Percentiles rank a stretch among this genome's conserved stretches.
Evolutionary conservation across 169 alveolate species (phyloP).

Genomic region (Plasmodium reichenowi): DNA sequence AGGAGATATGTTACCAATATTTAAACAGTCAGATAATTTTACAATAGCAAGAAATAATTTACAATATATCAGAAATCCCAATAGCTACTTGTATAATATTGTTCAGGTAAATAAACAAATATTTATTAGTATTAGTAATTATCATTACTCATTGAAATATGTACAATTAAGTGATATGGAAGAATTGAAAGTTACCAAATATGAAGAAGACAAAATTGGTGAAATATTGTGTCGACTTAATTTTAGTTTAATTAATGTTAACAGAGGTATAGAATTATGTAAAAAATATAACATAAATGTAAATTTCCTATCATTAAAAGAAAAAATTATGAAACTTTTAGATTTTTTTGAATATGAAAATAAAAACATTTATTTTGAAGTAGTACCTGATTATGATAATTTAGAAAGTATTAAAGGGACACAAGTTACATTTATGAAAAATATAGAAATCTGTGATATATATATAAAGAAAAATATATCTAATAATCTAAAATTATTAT

Average conservation of each 20-base stretch:
- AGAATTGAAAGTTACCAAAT: slow-evolving; percentile 44
- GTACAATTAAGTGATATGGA: slow-evolving; percentile 9
- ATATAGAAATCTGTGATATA: slow-evolving; percentile 36
- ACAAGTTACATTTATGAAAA: slow-evolving; percentile 28
- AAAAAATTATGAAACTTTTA: slow-evolving; percentile 13
- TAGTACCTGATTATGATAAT: slow-evolving; percentile 47
- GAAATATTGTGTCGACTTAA: slow-evolving; percentile 64
- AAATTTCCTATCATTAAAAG: slow-evolving; percentile 19
- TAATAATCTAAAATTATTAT: slow-evolving; percentile 25
- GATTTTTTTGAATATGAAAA: slow-evolving; percentile 61
- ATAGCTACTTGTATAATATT: slow-evolving; percentile 46
- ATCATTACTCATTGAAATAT: slow-evolving; percentile 54
- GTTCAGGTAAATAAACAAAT: slow-evolving; percentile 29
- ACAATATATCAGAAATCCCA: slow-evolving; percentile 35
- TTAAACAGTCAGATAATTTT: slow-evolving; percentile 12
- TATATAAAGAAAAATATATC: slow-evolving; percentile 51
- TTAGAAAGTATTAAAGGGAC: slow-evolving; percentile 46
- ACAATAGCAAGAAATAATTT: slow-evolving; percentile 13
- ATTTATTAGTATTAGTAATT: slow-evolving; percentile 54
- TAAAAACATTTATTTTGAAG: slow-evolving; percentile 63
- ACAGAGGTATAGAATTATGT: slow-evolving; percentile 44
- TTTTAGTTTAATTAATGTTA: slow-evolving; percentile 39
- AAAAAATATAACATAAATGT: slow-evolving; percentile 26
- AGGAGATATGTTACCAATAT: slow-evolving; percentile 33
- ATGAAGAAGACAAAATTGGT: slow-evolving; percentile 58